Evolutionary conservation across 1,139 yeast genomes (phyloP), one percentile per base, ranked within the genome.

Genomic region (Geotrichum bryndzae): DNA sequence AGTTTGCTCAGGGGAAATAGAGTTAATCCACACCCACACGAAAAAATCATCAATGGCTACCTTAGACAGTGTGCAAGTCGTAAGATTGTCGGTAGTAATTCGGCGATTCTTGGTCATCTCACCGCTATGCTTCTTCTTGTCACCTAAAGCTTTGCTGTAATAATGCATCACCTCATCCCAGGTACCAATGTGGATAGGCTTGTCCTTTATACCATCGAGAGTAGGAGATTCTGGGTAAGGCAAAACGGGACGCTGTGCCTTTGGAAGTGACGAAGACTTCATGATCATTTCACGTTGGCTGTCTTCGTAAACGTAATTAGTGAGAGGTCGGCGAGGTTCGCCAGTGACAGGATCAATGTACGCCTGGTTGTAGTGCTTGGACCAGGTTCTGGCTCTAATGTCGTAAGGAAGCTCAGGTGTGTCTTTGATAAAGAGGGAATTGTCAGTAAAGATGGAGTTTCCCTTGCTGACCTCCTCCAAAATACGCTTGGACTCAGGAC

Each of bases 21-120:
- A 82, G 2, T 91, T 85, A 68, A 90, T 77, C 97, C 97, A 90
- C 0, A 96, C 84, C 96, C 96, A 90, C 35, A 90, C 88, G 69
- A 87, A 90, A 71, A 88, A 90, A 71, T 90, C 97, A 73, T 89
- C 96, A 41, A 90, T 83, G 1, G 90, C 81, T 0, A 88, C 87
- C 65, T 88, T 82, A 22, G 83, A 76, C 18, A 87, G 81, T 2
- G 80, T 74, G 1, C 90, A 85, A 38, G 85, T 82, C 10, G 77
- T 74, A 54, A 66, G 57, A 33, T 62, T 63, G 41, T 65, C 66
- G 22, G 59, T 23, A 23, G 59, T 53, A 25, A 63, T 54, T 27
- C 54, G 45, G 25, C 63, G 63, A 29, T 63, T 61, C 51, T 60
- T 56, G 8, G 55, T 54, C 11, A 31, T 54, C 23, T 63, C 63